Evolutionary conservation across 148 eudicot genomes (phyloP), one percentile per base, ranked within the genome.

Genomic region (Cornus suecica): DNA sequence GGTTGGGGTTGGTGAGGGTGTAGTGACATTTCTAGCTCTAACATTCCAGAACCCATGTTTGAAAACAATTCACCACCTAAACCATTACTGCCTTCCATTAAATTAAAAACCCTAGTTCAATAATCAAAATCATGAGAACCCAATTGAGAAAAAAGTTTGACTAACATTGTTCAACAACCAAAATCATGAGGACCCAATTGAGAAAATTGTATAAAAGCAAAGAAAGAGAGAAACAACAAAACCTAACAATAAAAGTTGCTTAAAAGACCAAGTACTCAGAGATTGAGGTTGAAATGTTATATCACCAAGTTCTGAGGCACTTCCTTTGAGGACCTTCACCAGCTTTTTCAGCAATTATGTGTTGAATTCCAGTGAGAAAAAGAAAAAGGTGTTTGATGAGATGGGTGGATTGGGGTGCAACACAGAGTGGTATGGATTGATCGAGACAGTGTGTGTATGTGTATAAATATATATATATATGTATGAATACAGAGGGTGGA

Each of bases 1-100:
- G 76, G 71, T 4, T 51, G 80, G 20, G 72, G 68, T 28, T 74
- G 70, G 66, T 45, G 72, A 71, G 77, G 80, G 77, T 82, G 82
- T n/a, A 85, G 78, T 30, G 88, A 82, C 85, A 86, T 83, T 83
- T 92, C 93, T 48, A 89, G 77, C 8, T 89, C 93, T 45, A 87
- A 37, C 85, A 90, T 81, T 23, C 82, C 85, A 27, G 85, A 84
- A 22, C 86, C 85, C 20, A 74, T 64, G 62, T 73, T 83, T 13
- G 87, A 70, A 80, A 81, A 92, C 80, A 90, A 82, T 30, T 91
- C 88, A 48, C 83, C 82, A 24, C 76, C 54, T 23, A 85, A 66
- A 28, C 79, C 79, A 81, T 70, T 88, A 32, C 37, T 32, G 15
- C 83, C 58, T 48, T 90, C 94, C 91, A 86, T 90, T 76, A 65